Conservation (phyloP, 495 filamentous ascomycete genomes). For the Parathielavia hyrcaniae region DNA sequence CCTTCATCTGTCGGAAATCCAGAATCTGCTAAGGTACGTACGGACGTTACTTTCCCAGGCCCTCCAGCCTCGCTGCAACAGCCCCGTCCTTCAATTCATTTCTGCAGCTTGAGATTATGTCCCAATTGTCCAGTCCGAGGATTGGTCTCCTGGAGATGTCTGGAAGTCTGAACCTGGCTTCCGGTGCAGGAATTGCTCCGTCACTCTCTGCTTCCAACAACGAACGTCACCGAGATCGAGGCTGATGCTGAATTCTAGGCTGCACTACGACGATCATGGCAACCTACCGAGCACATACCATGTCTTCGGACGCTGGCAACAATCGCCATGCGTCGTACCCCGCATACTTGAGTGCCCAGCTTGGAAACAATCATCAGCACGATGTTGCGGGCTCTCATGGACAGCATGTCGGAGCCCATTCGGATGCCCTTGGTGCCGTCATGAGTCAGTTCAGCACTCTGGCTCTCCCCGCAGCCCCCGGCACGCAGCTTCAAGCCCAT, state of each 20-base stretch:
- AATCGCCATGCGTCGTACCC: slow-evolving; percentile 27
- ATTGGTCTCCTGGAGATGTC: background rate
- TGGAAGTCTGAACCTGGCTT: no score
- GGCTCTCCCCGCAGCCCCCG: slow-evolving; percentile 28
- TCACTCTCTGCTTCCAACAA: background rate
- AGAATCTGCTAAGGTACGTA: background rate
- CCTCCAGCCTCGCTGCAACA: background rate
- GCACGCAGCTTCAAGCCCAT: slow-evolving; percentile 26
- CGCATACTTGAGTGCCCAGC: slow-evolving; percentile 25
- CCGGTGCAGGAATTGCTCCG: background rate
- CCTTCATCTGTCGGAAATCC: background rate
- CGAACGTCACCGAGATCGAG: background rate
- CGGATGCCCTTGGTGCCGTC: slow-evolving; percentile 29
- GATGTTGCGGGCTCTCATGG: slow-evolving; percentile 22
- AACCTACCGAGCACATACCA: slow-evolving; percentile 25
- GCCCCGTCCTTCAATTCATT: background rate
- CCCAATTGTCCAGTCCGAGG: background rate
- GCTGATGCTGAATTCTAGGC: slow-evolving; percentile 7
- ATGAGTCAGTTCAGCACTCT: slow-evolving; percentile 41
- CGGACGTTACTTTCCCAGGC: background rate
- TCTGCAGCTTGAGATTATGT: background rate
- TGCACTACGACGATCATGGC: slow-evolving; percentile 22
- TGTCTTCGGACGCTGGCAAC: slow-evolving; percentile 25
- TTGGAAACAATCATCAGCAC: slow-evolving; percentile 22
- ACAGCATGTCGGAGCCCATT: slow-evolving; percentile 25